Base-by-base conservation (phyloP, 1,139 yeast genomes). In the Zhuliangozyma blackwelliae region DNA sequence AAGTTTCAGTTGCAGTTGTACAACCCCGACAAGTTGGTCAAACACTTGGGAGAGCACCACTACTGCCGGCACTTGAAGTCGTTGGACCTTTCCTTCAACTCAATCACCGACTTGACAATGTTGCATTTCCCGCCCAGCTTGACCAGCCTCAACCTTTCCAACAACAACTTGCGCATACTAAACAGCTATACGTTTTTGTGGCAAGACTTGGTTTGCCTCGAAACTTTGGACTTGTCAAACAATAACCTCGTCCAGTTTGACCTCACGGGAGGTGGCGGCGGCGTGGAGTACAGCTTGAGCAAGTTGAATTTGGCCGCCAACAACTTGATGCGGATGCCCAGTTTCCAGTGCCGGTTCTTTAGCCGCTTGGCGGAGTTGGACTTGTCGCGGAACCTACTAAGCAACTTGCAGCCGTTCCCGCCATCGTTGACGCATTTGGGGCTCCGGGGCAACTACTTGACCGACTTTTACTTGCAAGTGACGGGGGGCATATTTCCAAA, bases 71-170 rank as follows among this genome's bases (percentile, higher is more conserved):
- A 38, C 27, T 37, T 53, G 33, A 30, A 37, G 32, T 35, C 46
- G 22, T 41, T 57, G 37, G 58, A 58, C 39, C 45, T 58, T 25
- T 56, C 61, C 11, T 54, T 49, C 37, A 57, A 57, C 29, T 45
- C 44, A 28, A 37, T 59, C 10, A 41, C 40, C 13, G 53, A 47
- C 28, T 32, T 45, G 6, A 28, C 44, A 3, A 37, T 36, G 9
- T 40, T 53, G 5, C 25, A 34, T 5, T 47, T 55, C 25, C 61
- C 60, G 2, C 19, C 38, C 1, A 36, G 41, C 25, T 40, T 61
- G 25, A 35, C 43, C 25, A 34, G 46, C 5, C 41, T 61, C 27
- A 48, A 59, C 35, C 44, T 60, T 16, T 55, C 65, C 5, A 57
- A 60, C 39, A 61, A 61, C 34, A 48, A 42, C 22, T 36, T 52